A percentile compares a stretch with the other conserved stretches of the same genome.
Conservation (phyloP, 257 asterid genomes). For the Rhazya stricta region DNA sequence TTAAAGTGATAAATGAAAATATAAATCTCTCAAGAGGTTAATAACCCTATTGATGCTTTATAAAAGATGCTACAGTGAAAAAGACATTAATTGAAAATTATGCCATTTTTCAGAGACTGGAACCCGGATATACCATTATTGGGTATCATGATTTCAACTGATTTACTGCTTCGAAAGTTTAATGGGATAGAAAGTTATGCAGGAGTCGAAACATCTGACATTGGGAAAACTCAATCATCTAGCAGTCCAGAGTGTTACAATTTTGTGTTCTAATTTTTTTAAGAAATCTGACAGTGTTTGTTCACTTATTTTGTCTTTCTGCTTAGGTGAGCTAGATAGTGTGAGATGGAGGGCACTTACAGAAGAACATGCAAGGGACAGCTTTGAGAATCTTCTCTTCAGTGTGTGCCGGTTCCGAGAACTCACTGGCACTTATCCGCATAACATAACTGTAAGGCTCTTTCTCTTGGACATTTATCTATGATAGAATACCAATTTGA, state of each 20-base stretch:
- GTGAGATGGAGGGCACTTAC: slow-evolving; percentile 81
- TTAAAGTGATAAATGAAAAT: neutral
- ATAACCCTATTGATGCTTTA: neutral
- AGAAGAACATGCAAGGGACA: slow-evolving; percentile 65
- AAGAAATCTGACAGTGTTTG: neutral
- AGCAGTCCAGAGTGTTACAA: neutral
- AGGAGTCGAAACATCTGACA: neutral
- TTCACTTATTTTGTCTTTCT: slow-evolving; percentile 8
- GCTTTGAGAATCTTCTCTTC: slow-evolving; percentile 86
- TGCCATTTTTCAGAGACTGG: neutral
- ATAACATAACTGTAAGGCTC: slow-evolving; percentile 77
- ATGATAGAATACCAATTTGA: neutral
- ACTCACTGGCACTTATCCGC: slow-evolving; percentile 86
- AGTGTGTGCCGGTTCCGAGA: slow-evolving; percentile 91
- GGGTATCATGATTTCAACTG: neutral
- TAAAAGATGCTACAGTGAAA: no score
- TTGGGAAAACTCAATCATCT: neutral
- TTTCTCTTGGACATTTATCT: neutral
- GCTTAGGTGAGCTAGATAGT: slow-evolving; percentile 52
- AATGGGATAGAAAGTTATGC: neutral
- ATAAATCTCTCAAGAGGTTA: neutral
- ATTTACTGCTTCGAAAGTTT: neutral
- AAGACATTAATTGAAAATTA: no score
- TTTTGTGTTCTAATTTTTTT: neutral
- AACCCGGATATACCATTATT: neutral